Evolutionary conservation across 192 early-diverging fungal genomes (phyloP).

Genomic region (Coemansia sp.): DNA sequence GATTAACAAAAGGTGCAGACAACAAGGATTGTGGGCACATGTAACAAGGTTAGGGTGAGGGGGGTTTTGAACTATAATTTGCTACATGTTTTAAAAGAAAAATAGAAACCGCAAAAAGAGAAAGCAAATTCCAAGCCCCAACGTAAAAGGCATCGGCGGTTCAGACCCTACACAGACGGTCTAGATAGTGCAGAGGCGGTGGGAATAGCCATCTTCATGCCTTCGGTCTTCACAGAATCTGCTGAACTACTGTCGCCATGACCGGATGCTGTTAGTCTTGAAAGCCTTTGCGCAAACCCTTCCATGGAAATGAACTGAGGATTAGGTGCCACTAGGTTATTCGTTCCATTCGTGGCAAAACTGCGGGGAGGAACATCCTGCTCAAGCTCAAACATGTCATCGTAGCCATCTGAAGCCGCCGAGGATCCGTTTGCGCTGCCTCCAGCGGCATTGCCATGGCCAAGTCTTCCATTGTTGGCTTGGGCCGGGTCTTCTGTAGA

Average conservation of each 20-base stretch:
- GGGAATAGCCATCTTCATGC: slow-evolving; percentile 16
- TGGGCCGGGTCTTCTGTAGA: slow-evolving; percentile 2
- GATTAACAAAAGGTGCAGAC: no score
- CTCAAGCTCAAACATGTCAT: slow-evolving; percentile 54
- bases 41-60: neutral
- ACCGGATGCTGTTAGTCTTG: slow-evolving; percentile 28
- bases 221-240: neutral
- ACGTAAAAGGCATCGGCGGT: neutral
- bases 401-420: slow-evolving; percentile 38
- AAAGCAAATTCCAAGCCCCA: neutral
- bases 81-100: neutral
- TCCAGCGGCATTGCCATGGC: slow-evolving; percentile 1
- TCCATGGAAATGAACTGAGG: slow-evolving; percentile 44
- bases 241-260: slow-evolving; percentile 10
- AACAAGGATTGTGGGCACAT: neutral
- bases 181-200: slow-evolving; percentile 37
- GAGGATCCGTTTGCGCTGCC: slow-evolving; percentile 42
- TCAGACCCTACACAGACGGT: slow-evolving; percentile 14
- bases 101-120: neutral
- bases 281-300: slow-evolving; percentile 38
- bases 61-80: neutral
- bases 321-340: slow-evolving; percentile 25
- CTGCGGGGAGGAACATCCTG: slow-evolving; percentile 21
- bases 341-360: slow-evolving; percentile 4
- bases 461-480: slow-evolving; percentile 1